phyloP scores from a whole-genome alignment of 352 stramenopile genomes.

The Globisporangium rhizosaccharum region DNA sequence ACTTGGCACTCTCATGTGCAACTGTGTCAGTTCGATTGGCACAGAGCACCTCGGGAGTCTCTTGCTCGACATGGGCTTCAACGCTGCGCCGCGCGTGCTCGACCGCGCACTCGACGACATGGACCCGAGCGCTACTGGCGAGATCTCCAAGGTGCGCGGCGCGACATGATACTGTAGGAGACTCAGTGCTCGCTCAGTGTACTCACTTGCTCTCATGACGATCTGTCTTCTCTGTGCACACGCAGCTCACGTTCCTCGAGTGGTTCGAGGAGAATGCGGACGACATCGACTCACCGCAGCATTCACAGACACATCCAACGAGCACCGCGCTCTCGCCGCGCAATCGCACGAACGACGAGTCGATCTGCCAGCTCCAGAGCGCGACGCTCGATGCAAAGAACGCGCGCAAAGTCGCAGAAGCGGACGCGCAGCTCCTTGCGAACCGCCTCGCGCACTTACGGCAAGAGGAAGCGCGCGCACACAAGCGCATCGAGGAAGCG shows the following conservation, averaged over 20 bases:
- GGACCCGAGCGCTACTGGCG: constrained; percentile 57
- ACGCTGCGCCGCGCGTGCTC: constrained; percentile 37
- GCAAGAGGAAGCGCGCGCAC: constrained; percentile 43
- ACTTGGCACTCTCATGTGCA: background rate
- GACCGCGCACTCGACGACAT: constrained; percentile 62
- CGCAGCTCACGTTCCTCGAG: constrained; percentile 52
- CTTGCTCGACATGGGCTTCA: constrained; percentile 73
- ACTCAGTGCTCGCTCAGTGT: background rate
- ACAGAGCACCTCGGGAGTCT: constrained; percentile 56
- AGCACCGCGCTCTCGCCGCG: background rate
- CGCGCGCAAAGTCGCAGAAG: constrained; percentile 46
- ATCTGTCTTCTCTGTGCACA: background rate
- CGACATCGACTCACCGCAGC: constrained; percentile 31
- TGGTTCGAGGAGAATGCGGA: constrained; percentile 72
- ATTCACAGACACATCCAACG: background rate
- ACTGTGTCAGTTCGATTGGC: constrained; percentile 28
- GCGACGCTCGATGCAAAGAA: constrained; percentile 64
- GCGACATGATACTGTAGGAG: background rate
- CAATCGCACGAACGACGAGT: constrained; percentile 20
- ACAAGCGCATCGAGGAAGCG: constrained; percentile 66
- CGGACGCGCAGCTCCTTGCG: constrained; percentile 47
- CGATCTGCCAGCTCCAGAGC: constrained; percentile 33
- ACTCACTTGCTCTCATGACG: background rate
- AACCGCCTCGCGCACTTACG: constrained; percentile 64
- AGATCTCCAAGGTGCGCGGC: constrained; percentile 40